Conservation (phyloP, 2,329 filamentous ascomycete genomes). For the Neofusicoccum ribis region DNA sequence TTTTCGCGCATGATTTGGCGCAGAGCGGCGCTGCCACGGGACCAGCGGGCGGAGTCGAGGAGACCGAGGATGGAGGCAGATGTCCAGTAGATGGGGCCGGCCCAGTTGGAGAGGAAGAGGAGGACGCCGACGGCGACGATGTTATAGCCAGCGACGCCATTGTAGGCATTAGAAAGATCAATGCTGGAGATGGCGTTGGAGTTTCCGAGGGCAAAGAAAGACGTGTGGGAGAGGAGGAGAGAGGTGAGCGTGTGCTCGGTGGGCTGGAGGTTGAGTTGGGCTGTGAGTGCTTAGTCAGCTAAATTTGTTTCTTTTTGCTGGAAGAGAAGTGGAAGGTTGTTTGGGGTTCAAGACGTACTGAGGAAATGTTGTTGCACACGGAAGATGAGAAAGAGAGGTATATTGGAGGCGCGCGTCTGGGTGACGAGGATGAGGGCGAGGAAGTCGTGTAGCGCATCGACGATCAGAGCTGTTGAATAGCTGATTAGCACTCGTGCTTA, state of each 20-base stretch:
- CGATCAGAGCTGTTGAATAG: background rate
- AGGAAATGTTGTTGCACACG: constrained; percentile 60
- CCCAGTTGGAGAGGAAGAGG: constrained; percentile 89
- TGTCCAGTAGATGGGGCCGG: constrained; percentile 86
- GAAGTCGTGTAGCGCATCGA: constrained; percentile 57
- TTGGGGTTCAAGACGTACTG: constrained; percentile 27
- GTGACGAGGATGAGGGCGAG: constrained; percentile 79
- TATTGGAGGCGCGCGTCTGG: constrained; percentile 81
- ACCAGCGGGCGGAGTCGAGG: constrained; percentile 15
- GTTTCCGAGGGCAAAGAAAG: constrained; percentile 88
- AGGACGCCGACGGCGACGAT: constrained; percentile 77
- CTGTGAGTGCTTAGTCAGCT: constrained; percentile 20
- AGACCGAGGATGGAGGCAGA: constrained; percentile 44
- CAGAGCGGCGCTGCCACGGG: background rate
- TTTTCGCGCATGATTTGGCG: constrained; percentile 6
- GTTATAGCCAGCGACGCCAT: constrained; percentile 81
- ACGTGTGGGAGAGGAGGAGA: constrained; percentile 74
- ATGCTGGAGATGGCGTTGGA: constrained; percentile 96
- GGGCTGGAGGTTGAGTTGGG: constrained; percentile 48
- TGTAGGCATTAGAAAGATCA: constrained; percentile 92
- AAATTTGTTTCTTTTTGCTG: background rate
- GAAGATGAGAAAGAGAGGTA: constrained; percentile 80
- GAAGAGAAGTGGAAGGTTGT: background rate
- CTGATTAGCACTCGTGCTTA: too few relatives aligned
- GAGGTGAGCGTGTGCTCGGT: constrained; percentile 66